These are phyloP conservation scores for Torulaspora maleeae DNA, from an alignment of 805 yeast genomes.

Conservation along the genomic window DNA sequence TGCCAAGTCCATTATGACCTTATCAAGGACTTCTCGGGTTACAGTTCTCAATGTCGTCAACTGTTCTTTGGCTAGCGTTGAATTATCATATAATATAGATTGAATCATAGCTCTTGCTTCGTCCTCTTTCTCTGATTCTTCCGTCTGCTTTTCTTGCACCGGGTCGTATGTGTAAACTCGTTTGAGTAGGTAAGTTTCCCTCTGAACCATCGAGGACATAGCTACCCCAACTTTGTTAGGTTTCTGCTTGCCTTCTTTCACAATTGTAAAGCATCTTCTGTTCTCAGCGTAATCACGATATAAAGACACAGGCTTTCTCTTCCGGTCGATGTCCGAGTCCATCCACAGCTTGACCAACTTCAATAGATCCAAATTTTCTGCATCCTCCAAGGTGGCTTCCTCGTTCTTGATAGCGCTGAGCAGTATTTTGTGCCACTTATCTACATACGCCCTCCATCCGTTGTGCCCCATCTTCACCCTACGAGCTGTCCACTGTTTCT, in stretches of 20 bases:
- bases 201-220: conserved; percentile 64
- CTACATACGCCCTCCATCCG: conserved; percentile 50
- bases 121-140: conserved; percentile 17
- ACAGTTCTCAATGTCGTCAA: conserved; percentile 38
- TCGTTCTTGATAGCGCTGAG: conserved; percentile 55
- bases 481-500: conserved; percentile 59
- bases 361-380: conserved; percentile 47
- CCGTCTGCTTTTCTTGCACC: conserved; percentile 8
- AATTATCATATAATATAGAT: conserved; percentile 33
- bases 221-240: conserved; percentile 42
- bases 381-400: conserved; percentile 44
- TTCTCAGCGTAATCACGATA: conserved; percentile 45
- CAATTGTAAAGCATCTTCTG: conserved; percentile 42
- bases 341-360: conserved; percentile 63
- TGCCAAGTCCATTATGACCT: conserved; percentile 41
- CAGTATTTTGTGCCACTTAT: conserved; percentile 64
- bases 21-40: conserved; percentile 47
- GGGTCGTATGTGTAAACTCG: conserved; percentile 23
- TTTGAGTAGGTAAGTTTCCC: conserved; percentile 51
- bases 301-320: conserved; percentile 13
- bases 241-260: conserved; percentile 28
- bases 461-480: conserved; percentile 55
- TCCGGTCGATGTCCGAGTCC: conserved; percentile 40
- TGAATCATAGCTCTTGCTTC: conserved; percentile 34
- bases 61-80: conserved; percentile 30